phyloP scores from a whole-genome alignment of 176 grass and related monocot genomes.

The Neostapfia colusana region DNA sequence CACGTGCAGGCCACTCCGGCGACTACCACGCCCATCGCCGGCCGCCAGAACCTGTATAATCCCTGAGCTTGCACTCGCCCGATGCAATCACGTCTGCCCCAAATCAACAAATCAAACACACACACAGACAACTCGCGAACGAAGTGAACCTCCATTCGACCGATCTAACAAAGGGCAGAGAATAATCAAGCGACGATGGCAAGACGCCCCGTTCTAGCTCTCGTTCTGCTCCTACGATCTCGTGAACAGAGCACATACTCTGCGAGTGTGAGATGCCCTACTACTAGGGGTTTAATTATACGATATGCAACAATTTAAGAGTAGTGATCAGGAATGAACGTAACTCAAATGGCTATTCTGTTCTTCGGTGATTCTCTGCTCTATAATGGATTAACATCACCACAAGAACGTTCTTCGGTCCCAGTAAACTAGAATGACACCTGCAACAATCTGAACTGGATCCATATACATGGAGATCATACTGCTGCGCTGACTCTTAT shows the following conservation, averaged over 20 bases:
- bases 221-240: neutral
- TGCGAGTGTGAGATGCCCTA: neutral
- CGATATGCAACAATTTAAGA: no score
- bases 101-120: neutral
- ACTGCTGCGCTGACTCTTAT: neutral
- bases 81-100: neutral
- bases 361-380: no score
- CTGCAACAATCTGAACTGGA: neutral
- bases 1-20: slow-evolving; percentile 37
- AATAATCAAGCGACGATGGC: neutral
- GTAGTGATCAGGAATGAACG: no score
- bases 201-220: neutral
- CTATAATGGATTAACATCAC: no score
- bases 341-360: no score
- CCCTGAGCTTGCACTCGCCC: neutral
- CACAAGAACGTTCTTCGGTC: neutral
- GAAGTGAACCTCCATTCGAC: neutral
- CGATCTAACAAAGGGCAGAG: neutral
- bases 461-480: neutral
- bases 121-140: no score
- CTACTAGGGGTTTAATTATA: no score
- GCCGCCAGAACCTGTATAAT: slow-evolving; percentile 10
- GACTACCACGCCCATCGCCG: slow-evolving; percentile 7
- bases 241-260: neutral
- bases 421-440: neutral